Percentiles rank a stretch among this genome's conserved stretches.
phyloP scores from a whole-genome alignment of 768 basidiomycete species.

The Russula earlei region DNA sequence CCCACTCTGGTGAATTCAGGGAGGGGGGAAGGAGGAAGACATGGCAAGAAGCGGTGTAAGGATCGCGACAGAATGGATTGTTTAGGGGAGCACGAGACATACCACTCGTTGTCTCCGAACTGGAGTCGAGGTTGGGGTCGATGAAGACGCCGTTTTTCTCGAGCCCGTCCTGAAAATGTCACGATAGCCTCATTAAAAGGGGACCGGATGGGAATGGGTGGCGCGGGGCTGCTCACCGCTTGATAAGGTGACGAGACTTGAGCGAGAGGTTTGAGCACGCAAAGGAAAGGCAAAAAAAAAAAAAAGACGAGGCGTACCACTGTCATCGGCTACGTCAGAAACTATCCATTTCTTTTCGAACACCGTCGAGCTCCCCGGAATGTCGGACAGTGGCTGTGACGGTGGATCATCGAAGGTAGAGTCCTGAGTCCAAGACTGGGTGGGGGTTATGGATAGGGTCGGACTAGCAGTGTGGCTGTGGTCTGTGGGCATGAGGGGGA shows the following conservation, averaged over 20 bases:
- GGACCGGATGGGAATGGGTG: neutral
- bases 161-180: slow-evolving; percentile 5
- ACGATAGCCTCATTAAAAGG: neutral
- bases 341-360: slow-evolving; percentile 18
- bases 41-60: too few relatives aligned
- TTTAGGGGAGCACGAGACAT: neutral
- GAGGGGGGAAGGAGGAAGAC: neutral
- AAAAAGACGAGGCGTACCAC: neutral
- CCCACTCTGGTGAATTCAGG: slow-evolving; percentile 20
- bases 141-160: slow-evolving; percentile 16
- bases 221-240: slow-evolving; percentile 13
- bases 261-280: too few relatives aligned
- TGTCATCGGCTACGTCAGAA: slow-evolving; percentile 9
- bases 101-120: slow-evolving; percentile 14
- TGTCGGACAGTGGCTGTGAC: neutral
- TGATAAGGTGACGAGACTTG: neutral
- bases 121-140: slow-evolving; percentile 18
- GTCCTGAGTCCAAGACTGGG: neutral
- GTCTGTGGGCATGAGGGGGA: neutral
- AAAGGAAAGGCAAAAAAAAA: too few relatives aligned
- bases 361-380: neutral
- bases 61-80: neutral
- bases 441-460: neutral
- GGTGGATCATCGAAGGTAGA: neutral
- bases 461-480: neutral